Evolutionary conservation across 2,329 filamentous ascomycete species (phyloP), one percentile per base, ranked within the genome.

Genomic region (Diaporthe nobilis): DNA sequence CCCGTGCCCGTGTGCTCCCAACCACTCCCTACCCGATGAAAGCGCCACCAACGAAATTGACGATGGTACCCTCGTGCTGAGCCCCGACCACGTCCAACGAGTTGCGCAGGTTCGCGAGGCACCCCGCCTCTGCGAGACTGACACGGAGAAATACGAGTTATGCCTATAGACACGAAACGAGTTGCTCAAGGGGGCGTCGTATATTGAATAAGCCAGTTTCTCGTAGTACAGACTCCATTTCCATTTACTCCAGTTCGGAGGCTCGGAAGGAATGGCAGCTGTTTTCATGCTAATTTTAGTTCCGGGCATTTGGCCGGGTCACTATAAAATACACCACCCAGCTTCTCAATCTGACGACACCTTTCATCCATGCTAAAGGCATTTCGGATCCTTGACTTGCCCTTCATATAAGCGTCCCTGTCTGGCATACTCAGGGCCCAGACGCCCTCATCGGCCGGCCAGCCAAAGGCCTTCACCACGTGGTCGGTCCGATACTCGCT

Each of bases 311-410:
- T 25, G 58, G 58, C 37, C 37, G 58, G 58, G 15, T 63, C n/a
- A 63, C 37, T 63, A 15, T 44, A 63, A 63, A 63, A 63, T 44
- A 63, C 37, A 63, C 58, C 58, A 22, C 58, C 58, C 12, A 63
- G 58, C n/a, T 63, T 63, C 58, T 63, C 58, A 63, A 44, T 63
- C n/a, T 63, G 58, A 63, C n/a, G 58, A 63, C 37, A 63, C 37
- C 58, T 63, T 44, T 63, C 58, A 9, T 28, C 58, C 58, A 63
- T 63, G n/a, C 37, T 63, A 28, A 63, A 63, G 58, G 58, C 58
- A 63, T 63, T 63, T 63, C 58, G 58, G 58, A 63, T 63, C 37
- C 58, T 63, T 22, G n/a, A 17, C 37, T 12, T 63, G n/a, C 58
- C 58, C 58, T 63, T 63, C 3, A 63, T 10, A 20, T 44, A 42